Base-by-base conservation (phyloP, 352 stramenopile genomes). In the Phytopythium vexans region DNA sequence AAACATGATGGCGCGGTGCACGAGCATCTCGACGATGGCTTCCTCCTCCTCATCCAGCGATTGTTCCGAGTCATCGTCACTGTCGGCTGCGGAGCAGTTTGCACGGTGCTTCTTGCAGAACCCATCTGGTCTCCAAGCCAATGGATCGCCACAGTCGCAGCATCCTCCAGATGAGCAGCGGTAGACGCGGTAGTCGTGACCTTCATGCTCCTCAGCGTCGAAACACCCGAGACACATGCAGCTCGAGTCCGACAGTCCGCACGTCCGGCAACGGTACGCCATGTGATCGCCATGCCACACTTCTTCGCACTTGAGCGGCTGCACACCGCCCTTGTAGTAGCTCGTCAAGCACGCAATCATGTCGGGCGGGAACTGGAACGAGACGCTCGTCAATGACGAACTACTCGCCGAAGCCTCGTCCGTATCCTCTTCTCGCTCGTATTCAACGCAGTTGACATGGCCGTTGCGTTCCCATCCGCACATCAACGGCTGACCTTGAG, bases 221-320 rank as follows among this genome's bases (percentile, higher is more conserved):
- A 94, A 94, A 54, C 83, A 94, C 1, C 60, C 63, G 41, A 94
- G 56, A 60, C 83, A 94, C 83, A 94, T 94, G 62, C 83, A 94
- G 48, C 81, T 92, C 47, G 83, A 94, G 60, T 94, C 83, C n/a
- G 79, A 91, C 5, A 94, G 63, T 0, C 83, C 83, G 59, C 83
- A 94, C 9, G 83, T 94, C 4, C 77, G 65, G 52, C 83, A 94
- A 33, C 83, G 73, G 54, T 94, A 94, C 11, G 83, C 83, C 79
- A 94, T 94, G 63, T 94, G 83, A 62, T 92, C 81, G 42, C 83
- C 81, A 47, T 92, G 79, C 83, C 83, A 94, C n/a, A 94, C 83
- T 62, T 90, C 80, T 60, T 89, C 83, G 49, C 83, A 93, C 67
- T 93, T 93, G 51, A 70, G 77, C 6, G 72, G 76, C 69, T 86